Evolutionary conservation across 2,329 filamentous ascomycete genomes (phyloP), one percentile per base, ranked within the genome.

Genomic region (Myriosclerotinia duriaeana): DNA sequence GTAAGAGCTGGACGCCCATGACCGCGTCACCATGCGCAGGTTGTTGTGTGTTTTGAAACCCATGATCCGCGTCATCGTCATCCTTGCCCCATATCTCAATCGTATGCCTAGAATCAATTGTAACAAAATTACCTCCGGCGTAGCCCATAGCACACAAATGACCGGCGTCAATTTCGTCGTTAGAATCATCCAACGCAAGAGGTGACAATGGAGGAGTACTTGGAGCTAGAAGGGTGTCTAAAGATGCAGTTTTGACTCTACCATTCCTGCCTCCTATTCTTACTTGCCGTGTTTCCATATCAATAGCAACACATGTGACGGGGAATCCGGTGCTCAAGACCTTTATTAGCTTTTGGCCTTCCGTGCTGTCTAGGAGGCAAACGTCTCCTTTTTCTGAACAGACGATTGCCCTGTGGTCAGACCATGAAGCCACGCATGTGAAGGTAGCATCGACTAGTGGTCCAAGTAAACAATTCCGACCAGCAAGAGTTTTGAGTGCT

Each of bases 301-400:
- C 76, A 34, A 78, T 70, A n/a, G 78, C 75, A 36, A 79, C 69
- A 66, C 78, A 79, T 20, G 76, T 77, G n/a, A 79, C 75, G 12
- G 82, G 76, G 74, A 94, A 94, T 1, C 85, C 87, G 44, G 89
- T 81, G 54, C 86, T 84, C 48, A 87, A 83, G 44, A 92, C 82
- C 67, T 87, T 87, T 53, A 83, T 81, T 58, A 97, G 80, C 71
- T 87, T 91, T 77, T 90, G 89, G 69, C 87, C 85, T 69, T 88
- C 88, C 62, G 85, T 87, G 42, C 84, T 85, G 71, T 96, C 91
- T 69, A 97, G 90, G 40, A 96, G 81, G 77, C 94, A 98, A n/a
- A 99, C 82, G 74, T 96, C 90, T 38, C 95, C 95, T 67, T 87
- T 86, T 74, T 97, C 93, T 4, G 94, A 91, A 78, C 92, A 95